Conservation (phyloP, 192 early-diverging fungal genomes). For the Backusella mclennaniae region DNA sequence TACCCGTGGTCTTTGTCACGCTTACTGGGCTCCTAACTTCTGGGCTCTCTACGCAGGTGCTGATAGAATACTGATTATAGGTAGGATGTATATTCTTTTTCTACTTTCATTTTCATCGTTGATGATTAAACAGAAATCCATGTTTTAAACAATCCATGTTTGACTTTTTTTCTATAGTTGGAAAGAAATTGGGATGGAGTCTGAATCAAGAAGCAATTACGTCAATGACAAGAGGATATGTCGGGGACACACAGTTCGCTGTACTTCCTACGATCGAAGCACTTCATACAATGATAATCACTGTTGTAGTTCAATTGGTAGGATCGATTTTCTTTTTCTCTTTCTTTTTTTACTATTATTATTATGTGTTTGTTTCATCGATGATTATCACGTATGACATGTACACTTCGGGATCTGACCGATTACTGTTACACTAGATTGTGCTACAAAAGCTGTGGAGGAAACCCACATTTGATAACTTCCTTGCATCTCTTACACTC, state of each 20-base stretch:
- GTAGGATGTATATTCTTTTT: constrained; percentile 23
- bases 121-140: background rate
- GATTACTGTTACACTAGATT: constrained; percentile 35
- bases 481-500: constrained; percentile 73
- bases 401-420: constrained; percentile 1
- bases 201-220: constrained; percentile 46
- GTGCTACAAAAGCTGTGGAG: constrained; percentile 59
- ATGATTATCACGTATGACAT: background rate
- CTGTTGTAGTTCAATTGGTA: constrained; percentile 69
- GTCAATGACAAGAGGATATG: constrained; percentile 84
- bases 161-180: constrained; percentile 28
- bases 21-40: constrained; percentile 97
- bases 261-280: constrained; percentile 76
- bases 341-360: background rate
- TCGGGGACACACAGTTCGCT: constrained; percentile 85
- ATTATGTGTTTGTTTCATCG: background rate
- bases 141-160: background rate
- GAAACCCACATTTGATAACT: constrained; percentile 51
- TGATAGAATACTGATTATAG: constrained; percentile 70
- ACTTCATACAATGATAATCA: constrained; percentile 68
- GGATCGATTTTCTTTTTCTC: background rate
- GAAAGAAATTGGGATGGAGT: constrained; percentile 31
- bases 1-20: constrained; percentile 94
- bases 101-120: background rate
- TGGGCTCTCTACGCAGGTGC: constrained; percentile 90